These are phyloP conservation scores for Podaxis carcinomalis DNA, from an alignment of 768 basidiomycete species.

Conservation along the genomic window DNA sequence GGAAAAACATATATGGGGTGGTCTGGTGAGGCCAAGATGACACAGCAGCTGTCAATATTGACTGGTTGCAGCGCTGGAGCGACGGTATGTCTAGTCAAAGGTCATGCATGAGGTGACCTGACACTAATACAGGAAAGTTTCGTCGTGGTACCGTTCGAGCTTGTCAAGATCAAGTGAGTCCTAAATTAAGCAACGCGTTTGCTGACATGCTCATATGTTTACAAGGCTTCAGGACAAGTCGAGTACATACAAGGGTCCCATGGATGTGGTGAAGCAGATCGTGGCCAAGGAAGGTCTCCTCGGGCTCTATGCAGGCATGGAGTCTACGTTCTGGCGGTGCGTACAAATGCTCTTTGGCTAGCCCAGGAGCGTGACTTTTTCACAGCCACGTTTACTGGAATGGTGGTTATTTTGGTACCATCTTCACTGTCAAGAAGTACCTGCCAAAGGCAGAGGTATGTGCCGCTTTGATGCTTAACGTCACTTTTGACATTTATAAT, in stretches of 20 bases:
- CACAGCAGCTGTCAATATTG: constrained; percentile 76
- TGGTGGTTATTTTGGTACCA: constrained; percentile 93
- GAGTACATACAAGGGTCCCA: constrained; percentile 85
- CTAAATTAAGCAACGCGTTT: background rate
- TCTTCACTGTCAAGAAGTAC: constrained; percentile 76
- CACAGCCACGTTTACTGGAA: constrained; percentile 84
- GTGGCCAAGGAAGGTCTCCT: constrained; percentile 75
- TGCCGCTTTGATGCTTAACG: background rate
- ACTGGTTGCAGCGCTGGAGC: constrained; percentile 96
- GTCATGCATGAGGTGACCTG: background rate
- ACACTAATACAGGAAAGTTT: constrained; percentile 64
- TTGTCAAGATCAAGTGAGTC: constrained; percentile 79
- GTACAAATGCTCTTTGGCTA: constrained; percentile 11
- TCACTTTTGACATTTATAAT: background rate
- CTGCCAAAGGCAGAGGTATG: constrained; percentile 84
- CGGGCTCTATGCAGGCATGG: constrained; percentile 92
- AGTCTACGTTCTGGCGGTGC: constrained; percentile 95
- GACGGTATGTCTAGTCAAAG: constrained; percentile 39
- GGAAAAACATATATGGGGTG: constrained; percentile 68
- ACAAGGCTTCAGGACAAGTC: constrained; percentile 85
- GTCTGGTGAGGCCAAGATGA: constrained; percentile 80
- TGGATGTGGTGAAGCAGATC: constrained; percentile 84
- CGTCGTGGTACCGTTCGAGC: constrained; percentile 94
- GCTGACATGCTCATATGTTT: background rate
- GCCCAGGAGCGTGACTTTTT: constrained; percentile 7